Percentiles rank a stretch among this genome's conserved stretches.
Conservation (phyloP, 805 yeast species). For the Ogataea populi-albae region DNA sequence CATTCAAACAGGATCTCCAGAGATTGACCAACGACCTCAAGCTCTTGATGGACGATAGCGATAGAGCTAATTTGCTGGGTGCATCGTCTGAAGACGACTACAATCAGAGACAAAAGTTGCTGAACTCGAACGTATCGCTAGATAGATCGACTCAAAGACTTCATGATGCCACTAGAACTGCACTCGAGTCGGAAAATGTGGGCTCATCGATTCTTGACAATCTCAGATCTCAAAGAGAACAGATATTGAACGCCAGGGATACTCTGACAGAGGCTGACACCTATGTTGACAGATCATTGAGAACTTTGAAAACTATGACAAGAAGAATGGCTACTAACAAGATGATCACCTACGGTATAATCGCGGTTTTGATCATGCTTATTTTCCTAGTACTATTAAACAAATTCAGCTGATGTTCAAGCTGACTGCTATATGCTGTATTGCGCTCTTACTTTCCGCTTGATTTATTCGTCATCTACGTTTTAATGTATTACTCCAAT, state of each 20-base stretch:
- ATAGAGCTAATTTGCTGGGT: slow-evolving; percentile 73
- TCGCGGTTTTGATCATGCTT: slow-evolving; percentile 77
- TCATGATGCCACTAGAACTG: slow-evolving; percentile 83
- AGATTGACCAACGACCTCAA: slow-evolving; percentile 55
- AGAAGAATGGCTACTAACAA: slow-evolving; percentile 90
- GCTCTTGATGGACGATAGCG: slow-evolving; percentile 63
- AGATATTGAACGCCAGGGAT: slow-evolving; percentile 79
- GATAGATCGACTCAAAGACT: slow-evolving; percentile 82
- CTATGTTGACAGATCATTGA: slow-evolving; percentile 84
- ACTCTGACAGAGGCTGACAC: slow-evolving; percentile 87
- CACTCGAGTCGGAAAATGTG: slow-evolving; percentile 85
- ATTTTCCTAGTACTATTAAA: slow-evolving; percentile 81
- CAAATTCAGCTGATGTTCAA: slow-evolving; percentile 60
- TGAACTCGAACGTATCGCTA: slow-evolving; percentile 73
- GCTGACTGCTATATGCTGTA: background rate
- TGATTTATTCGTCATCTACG: too few relatives aligned
- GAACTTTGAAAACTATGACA: slow-evolving; percentile 87
- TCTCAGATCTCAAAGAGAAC: slow-evolving; percentile 90
- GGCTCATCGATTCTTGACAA: slow-evolving; percentile 90
- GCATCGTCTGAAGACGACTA: slow-evolving; percentile 42
- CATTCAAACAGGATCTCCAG: slow-evolving; percentile 59
- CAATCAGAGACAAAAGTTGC: slow-evolving; percentile 75
- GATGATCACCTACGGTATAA: slow-evolving; percentile 85
- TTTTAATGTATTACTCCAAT: too few relatives aligned
- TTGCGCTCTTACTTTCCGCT: too few relatives aligned